Evolutionary conservation across 1,284 basidiomycete genomes (phyloP), one percentile per base, ranked within the genome.

Genomic region (Rhodotorula sp.): DNA sequence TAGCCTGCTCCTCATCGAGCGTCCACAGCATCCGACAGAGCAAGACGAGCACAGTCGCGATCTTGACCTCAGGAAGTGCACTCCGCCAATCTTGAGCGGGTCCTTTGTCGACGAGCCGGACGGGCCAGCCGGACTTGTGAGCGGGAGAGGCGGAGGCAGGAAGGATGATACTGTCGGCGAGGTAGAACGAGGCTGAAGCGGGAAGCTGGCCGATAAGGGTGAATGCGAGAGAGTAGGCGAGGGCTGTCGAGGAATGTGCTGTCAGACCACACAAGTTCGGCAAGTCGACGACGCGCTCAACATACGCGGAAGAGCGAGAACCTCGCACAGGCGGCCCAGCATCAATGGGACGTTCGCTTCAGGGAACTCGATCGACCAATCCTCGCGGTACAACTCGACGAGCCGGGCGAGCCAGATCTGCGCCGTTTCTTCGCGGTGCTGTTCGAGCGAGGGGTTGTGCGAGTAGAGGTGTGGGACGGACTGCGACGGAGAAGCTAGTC

Each of bases 291-390:
- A n/a, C 37, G n/a, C 30, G 7, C 13, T 13, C 7, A 34, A 59
- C 72, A 26, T 22, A 72, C 70, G 70, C 34, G 70, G 68, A 7
- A 62, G 26, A 0, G 63, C 72, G n/a, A 69, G 56, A 10, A 64
- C 34, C 1, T 64, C 52, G 40, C 64, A 66, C 0, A 70, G 24
- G 9, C 70, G 34, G n/a, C 62, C 68, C 13, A 56, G 26, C n/a
- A 74, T 9, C 7, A 68, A 26, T 6, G 65, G 63, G 4, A 66
- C 46, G 44, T 72, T 70, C 20, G 68, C 56, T 31, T 70, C 68
- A 10, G 72, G 70, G 51, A 74, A 72, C 1, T 64, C 59, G 24
- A 74, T 55, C 1, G 53, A 51, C 72, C 72, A 74, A 55, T 74
- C 72, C 11, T 69, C 67, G n/a, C 58, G 52, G 26, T 59, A 74